Evolutionary conservation across 495 filamentous ascomycete species (phyloP).

Genomic region (Recurvomyces mirabilis): DNA sequence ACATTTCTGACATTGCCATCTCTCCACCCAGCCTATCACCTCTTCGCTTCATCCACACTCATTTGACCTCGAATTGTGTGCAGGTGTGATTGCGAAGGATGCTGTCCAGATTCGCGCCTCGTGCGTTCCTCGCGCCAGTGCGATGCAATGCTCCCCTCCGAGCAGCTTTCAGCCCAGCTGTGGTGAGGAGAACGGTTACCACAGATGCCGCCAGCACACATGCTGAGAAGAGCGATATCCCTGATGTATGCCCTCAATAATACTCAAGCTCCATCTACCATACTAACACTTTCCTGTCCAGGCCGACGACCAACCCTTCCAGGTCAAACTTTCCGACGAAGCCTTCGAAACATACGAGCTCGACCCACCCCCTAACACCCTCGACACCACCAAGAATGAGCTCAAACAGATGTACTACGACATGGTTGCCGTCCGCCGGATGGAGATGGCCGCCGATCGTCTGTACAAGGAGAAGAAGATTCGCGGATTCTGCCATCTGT

Average conservation of each 20-base stretch:
- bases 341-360: conserved; percentile 99
- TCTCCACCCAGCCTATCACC: too few relatives aligned
- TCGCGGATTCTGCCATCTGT: conserved; percentile 97
- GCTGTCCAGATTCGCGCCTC: conserved; percentile 29
- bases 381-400: conserved; percentile 90
- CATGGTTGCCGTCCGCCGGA: conserved; percentile 88
- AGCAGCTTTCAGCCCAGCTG: conserved; percentile 17
- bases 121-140: conserved; percentile 37
- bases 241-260: conserved; percentile 38
- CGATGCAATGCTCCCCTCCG: conserved; percentile 37
- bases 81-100: too few relatives aligned
- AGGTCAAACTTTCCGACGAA: conserved; percentile 85
- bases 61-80: too few relatives aligned
- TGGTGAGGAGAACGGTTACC: conserved; percentile 66
- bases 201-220: conserved; percentile 88
- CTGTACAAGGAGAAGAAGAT: conserved; percentile 99
- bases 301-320: conserved; percentile 92
- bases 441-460: conserved; percentile 98
- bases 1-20: too few relatives aligned
- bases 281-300: conserved; percentile 29
- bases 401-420: conserved; percentile 98
- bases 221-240: conserved; percentile 73
- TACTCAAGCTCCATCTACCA: neutral
- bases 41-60: too few relatives aligned
- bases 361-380: conserved; percentile 83